Base-by-base conservation (phyloP, 2,329 filamentous ascomycete species). In the Cercospora citrullina region DNA sequence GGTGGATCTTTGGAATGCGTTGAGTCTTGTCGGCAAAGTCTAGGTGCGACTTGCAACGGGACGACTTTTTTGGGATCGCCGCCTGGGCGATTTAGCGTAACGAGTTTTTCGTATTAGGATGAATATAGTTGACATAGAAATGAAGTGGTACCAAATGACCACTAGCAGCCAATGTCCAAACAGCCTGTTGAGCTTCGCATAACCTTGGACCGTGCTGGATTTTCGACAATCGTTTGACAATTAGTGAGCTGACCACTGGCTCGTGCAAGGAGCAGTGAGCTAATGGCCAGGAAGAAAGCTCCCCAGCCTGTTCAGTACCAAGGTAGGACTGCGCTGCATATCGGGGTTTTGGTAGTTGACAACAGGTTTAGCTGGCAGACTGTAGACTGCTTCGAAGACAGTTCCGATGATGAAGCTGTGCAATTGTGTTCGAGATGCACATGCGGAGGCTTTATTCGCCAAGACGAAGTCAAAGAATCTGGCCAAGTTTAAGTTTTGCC, bases 1-100 rank as follows among this genome's bases (percentile, higher is more conserved):
- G 2, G 23, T 42, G 39, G 64, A 66, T 63, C 18, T 66, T 59
- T 66, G 64, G 64, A 63, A 61, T 12, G 59, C 64, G 5, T 30
- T 66, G 28, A 62, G 26, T 14, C 26, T 66, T 16, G 59, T 26
- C 9, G 60, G 58, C 2, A 55, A 58, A 39, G 57, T 51, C 5
- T 61, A 45, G 48, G 57, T 2, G 30, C 31, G 8, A 23, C 14
- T 18, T 39, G 3, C 23, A 4, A 60, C 7, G 12, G 10, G 23
- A 36, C 30, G 8, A 26, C 23, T 5, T 30, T 45, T 4, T 53
- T 23, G 10, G 16, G 12, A 53, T 16, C 14, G 48, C 23, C 21
- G 10, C 23, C 14, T 26, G 14, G 48, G 18, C 23, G 48, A 7
- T 26, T 53, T 23, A 53, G 48, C 48, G 48, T 16, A 53, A 23